Evolutionary conservation across 148 eudicot genomes (phyloP).

Genomic region (Spergularia marina): DNA sequence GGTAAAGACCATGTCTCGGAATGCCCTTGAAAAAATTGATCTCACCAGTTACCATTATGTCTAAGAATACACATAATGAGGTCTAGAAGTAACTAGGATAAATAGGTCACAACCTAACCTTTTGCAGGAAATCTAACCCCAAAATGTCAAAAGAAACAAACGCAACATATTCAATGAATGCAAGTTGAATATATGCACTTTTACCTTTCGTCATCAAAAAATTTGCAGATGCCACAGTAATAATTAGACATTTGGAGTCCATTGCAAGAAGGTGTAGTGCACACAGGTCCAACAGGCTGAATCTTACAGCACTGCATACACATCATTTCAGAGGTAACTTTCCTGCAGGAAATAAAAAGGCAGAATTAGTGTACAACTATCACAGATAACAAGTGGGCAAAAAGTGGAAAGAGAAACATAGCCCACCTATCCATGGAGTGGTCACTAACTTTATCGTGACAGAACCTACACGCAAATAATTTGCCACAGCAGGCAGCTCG

Average conservation of each 20-base stretch:
- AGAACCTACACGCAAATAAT: conserved; percentile 80
- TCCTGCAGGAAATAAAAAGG: conserved; percentile 45
- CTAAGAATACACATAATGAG: neutral
- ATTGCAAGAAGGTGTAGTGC: conserved; percentile 80
- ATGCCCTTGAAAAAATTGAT: neutral
- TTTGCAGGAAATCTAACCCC: neutral
- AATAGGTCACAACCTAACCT: too few species aligned
- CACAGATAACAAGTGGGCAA: conserved; percentile 1
- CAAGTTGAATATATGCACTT: conserved; percentile 1
- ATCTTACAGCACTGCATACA: conserved; percentile 84
- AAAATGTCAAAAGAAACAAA: neutral
- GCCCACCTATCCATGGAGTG: conserved; percentile 92
- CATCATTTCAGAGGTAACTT: conserved; percentile 95
- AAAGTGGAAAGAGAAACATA: neutral
- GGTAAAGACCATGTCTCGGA: neutral
- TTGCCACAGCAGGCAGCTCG: conserved; percentile 96
- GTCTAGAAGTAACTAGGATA: too few species aligned
- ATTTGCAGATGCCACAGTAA: conserved; percentile 86
- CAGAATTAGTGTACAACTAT: neutral
- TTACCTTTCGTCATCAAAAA: conserved; percentile 94
- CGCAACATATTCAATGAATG: neutral
- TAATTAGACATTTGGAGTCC: conserved; percentile 77
- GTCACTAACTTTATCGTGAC: conserved; percentile 97
- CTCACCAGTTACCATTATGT: neutral
- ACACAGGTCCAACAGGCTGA: conserved; percentile 79